A percentile compares a stretch with the other conserved stretches of the same genome.
phyloP scores from a whole-genome alignment of 768 basidiomycete genomes.

The Auriscalpium vulgare region DNA sequence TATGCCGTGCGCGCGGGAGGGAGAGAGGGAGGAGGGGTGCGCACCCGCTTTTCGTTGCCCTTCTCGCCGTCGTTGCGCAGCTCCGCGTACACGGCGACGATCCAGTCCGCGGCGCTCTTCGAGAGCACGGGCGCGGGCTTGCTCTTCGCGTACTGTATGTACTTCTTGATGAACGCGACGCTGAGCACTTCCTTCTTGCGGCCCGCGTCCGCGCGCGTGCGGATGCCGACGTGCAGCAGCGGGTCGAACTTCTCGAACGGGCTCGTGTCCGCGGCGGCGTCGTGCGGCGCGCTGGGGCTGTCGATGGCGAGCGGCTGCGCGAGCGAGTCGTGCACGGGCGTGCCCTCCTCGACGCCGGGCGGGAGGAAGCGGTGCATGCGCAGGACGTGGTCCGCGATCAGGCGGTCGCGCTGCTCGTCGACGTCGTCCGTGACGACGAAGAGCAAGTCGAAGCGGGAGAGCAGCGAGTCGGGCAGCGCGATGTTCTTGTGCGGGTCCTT shows the following conservation, averaged over 20 bases:
- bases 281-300: slow-evolving; percentile 46
- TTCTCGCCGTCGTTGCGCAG: slow-evolving; percentile 90
- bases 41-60: slow-evolving; percentile 79
- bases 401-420: slow-evolving; percentile 87
- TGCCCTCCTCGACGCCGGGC: slow-evolving; percentile 94
- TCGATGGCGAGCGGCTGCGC: slow-evolving; percentile 86
- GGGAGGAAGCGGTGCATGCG: slow-evolving; percentile 95
- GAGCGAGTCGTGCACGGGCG: slow-evolving; percentile 82
- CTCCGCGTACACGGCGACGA: slow-evolving; percentile 86
- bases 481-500: slow-evolving; percentile 53
- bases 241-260: slow-evolving; percentile 98
- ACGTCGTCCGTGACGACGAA: slow-evolving; percentile 99
- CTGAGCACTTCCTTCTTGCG: slow-evolving; percentile 78
- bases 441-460: slow-evolving; percentile 99
- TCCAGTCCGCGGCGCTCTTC: slow-evolving; percentile 89
- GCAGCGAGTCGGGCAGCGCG: slow-evolving; percentile 95
- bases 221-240: slow-evolving; percentile 80
- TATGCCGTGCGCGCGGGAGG: background rate
- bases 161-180: slow-evolving; percentile 95
- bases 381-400: slow-evolving; percentile 95
- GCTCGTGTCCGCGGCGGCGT: slow-evolving; percentile 51
- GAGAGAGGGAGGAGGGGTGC: background rate
- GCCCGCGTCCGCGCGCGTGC: slow-evolving; percentile 41
- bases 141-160: slow-evolving; percentile 95
- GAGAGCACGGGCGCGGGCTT: slow-evolving; percentile 79